Evolutionary conservation across 495 filamentous ascomycete genomes (phyloP).

Genomic region (Daldinia vernicosa): DNA sequence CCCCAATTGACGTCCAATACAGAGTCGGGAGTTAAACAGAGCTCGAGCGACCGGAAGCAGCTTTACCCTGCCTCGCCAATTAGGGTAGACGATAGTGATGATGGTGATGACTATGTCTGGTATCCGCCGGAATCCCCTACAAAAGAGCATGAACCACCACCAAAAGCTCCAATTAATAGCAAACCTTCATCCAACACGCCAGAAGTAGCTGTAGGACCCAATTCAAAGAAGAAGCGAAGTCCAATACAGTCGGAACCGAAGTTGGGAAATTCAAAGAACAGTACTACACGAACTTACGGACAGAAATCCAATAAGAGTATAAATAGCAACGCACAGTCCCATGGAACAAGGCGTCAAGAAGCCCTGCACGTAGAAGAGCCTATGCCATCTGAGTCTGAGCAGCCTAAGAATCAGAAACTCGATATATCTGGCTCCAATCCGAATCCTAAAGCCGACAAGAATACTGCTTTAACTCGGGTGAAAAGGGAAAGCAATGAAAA

Average conservation of each 20-base stretch:
- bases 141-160: conserved; percentile 3
- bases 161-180: background rate
- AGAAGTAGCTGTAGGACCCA: conserved; percentile 3
- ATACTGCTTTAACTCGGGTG: background rate
- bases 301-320: background rate
- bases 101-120: background rate
- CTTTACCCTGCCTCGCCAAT: background rate
- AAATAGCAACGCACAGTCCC: background rate
- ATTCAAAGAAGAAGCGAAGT: conserved; percentile 35
- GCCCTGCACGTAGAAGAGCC: background rate
- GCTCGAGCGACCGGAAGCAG: background rate
- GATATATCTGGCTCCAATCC: background rate
- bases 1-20: background rate
- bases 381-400: background rate
- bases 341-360: background rate
- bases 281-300: conserved; percentile 8
- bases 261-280: background rate
- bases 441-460: background rate
- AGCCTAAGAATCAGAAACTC: background rate
- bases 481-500: background rate
- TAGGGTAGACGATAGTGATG: background rate
- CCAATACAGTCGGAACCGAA: conserved; percentile 6
- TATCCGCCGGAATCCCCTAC: background rate
- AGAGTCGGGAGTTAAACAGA: background rate
- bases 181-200: background rate